Conservation (phyloP, 2,329 filamentous ascomycete species). For the Nectriaceae sp. region DNA sequence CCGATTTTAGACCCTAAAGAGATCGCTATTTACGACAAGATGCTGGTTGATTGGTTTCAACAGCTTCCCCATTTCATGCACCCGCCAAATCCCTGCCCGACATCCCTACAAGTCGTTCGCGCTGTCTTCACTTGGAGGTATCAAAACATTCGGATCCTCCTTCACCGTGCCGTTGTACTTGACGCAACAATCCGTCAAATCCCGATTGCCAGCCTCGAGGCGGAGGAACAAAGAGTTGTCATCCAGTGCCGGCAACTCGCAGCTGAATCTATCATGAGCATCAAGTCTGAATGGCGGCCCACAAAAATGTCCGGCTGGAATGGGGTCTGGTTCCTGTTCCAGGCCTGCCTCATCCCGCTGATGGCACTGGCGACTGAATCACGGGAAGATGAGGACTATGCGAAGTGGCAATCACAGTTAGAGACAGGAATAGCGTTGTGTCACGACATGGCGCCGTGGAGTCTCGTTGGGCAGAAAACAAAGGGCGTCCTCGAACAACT, state of each 20-base stretch:
- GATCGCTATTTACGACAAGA: background rate
- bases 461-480: background rate
- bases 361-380: background rate
- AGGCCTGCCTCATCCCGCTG: constrained; percentile 46
- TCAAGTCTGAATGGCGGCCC: constrained; percentile 67
- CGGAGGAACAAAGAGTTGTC: background rate
- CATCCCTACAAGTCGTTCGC: constrained; percentile 61
- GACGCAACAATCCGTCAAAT: constrained; percentile 57
- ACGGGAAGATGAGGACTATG: background rate
- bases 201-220: background rate
- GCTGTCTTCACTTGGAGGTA: constrained; percentile 82
- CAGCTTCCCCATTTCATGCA: background rate
- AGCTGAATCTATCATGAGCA: constrained; percentile 64
- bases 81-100: background rate
- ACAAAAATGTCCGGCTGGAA: constrained; percentile 82
- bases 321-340: constrained; percentile 79
- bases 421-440: background rate
- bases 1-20: background rate
- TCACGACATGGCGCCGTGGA: background rate
- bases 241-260: background rate
- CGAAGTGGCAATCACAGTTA: background rate
- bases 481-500: background rate
- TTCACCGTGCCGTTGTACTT: constrained; percentile 67
- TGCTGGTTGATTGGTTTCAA: background rate
- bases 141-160: constrained; percentile 52